Base-by-base conservation (phyloP, 257 asterid species). In the Thymus mandschuricus region DNA sequence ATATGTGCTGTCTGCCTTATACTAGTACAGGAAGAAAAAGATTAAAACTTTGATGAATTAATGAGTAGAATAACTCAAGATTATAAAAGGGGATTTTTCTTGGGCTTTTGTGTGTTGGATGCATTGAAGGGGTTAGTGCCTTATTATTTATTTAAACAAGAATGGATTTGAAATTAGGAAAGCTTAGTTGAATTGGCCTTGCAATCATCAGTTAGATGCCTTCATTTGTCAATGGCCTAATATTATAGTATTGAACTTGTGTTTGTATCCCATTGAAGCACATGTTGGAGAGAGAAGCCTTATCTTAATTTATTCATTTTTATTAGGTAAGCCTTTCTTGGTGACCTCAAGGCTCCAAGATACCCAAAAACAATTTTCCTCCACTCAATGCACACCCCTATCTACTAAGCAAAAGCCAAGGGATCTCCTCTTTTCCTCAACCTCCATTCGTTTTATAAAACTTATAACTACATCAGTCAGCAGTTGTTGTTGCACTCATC, bases 301-400 rank as follows among this genome's bases (percentile, higher is more conserved):
- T 74, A 78, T 80, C 87, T 76, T 2, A 67, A 45, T 9, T 29
- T 33, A 28, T 50, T 63, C 33, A 29, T 41, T 49, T 41, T 64
- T 64, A n/a, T 49, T 65, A 15, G 57, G 46, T 28, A 44, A 72
- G 21, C 21, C 56, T 72, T 73, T 68, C 59, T 67, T 73, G 69
- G 79, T 68, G 88, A 73, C 81, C 84, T 60, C 81, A 81, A 2
- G 45, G 29, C 45, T 59, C 45, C 64, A 9, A 68, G 69, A 61
- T 65, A 62, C 84, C 85, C 85, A 76, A 76, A 86, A 78, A 57
- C 76, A n/a, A 87, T 62, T 88, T 83, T 88, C 96, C 92, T 70
- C 96, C 96, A 86, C 94, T 74, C 88, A 89, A 81, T 64, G 57
- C 71, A 55, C 66, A 86, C 89, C 97, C 96, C 97, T 87, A 88